Conservation (phyloP, 2,329 filamentous ascomycete species). For the Penicillium sp. region DNA sequence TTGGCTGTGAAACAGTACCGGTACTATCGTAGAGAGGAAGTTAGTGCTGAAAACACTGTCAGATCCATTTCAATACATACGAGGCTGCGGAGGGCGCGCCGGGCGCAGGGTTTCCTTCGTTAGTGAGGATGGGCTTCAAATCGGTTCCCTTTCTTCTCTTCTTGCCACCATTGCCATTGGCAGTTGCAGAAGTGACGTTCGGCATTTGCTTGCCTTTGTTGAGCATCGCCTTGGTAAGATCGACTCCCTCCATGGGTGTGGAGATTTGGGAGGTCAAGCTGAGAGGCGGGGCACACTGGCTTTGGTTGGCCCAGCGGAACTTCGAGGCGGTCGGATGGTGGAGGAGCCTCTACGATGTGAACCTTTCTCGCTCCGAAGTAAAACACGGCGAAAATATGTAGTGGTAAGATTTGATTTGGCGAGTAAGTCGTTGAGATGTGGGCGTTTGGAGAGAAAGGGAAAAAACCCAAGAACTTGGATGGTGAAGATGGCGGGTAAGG, state of each 20-base stretch:
- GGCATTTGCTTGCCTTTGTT: conserved; percentile 64
- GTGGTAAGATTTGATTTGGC: not conserved
- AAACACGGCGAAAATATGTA: not conserved
- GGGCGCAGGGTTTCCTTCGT: conserved; percentile 49
- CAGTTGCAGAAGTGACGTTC: conserved; percentile 43
- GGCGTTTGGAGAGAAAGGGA: not conserved
- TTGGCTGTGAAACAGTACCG: conserved; percentile 14
- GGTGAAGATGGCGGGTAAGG: not conserved
- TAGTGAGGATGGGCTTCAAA: conserved; percentile 65
- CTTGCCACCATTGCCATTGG: conserved; percentile 58
- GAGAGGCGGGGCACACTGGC: conserved; percentile 26
- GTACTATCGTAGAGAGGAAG: conserved; percentile 27
- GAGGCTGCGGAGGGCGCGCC: conserved; percentile 30
- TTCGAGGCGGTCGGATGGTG: conserved; percentile 18
- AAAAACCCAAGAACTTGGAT: not conserved
- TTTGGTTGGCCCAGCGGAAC: conserved; percentile 12
- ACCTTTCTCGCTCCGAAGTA: not conserved
- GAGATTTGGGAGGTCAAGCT: conserved; percentile 17
- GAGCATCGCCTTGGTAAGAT: conserved; percentile 62
- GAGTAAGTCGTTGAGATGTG: no score
- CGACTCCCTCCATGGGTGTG: conserved; percentile 59
- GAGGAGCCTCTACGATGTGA: conserved; percentile 1
- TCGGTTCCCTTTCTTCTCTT: conserved; percentile 63
- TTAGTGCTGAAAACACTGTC: conserved; percentile 5
- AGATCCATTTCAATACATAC: conserved; percentile 28